Evolutionary conservation across 2,329 filamentous ascomycete genomes (phyloP), one percentile per base, ranked within the genome.

Genomic region (Colletotrichum musicola): DNA sequence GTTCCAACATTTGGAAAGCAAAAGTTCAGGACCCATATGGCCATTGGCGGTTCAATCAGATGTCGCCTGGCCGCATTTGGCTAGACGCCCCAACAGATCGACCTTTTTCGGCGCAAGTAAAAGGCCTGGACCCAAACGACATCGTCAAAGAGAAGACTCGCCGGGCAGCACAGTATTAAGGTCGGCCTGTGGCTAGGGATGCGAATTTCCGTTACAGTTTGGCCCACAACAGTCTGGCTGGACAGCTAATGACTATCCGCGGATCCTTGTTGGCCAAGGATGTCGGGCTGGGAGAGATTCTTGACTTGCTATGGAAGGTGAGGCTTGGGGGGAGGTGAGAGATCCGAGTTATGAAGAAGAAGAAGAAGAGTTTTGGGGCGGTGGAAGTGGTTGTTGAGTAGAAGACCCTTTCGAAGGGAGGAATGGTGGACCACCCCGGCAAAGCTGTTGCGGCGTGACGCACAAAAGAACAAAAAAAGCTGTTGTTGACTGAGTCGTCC

Each of bases 371-470:
- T 69, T 69, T 71, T 69, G 69, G 65, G 69, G 68, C 67, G 55
- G 69, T 70, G 70, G 67, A 71, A 70, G 70, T 71, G 70, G 70
- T 70, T 67, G 67, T 68, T 67, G 70, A 70, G 68, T 70, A 64
- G 69, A 67, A 68, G 59, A 62, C 67, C 68, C 59, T 62, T 53
- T 64, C 40, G 68, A 68, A 68, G 70, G 63, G 63, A 59, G 51
- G 60, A 60, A 62, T 61, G 68, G 68, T 67, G 62, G 63, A 67
- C 62, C 62, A 14, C 62, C 50, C 50, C 57, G 68, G 68, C 70
- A 67, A 63, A 69, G 67, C 55, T 70, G 63, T 68, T 65, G 68
- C 62, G 70, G 68, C 59, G 68, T 68, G 68, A 68, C 55, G 69
- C 69, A 69, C 61, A 69, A 64, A 68, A 62, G n/a, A 66, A 64